These are phyloP conservation scores for Trichoderma atrobrunneum DNA, from an alignment of 2,329 filamentous ascomycete species.

Conservation along the genomic window DNA sequence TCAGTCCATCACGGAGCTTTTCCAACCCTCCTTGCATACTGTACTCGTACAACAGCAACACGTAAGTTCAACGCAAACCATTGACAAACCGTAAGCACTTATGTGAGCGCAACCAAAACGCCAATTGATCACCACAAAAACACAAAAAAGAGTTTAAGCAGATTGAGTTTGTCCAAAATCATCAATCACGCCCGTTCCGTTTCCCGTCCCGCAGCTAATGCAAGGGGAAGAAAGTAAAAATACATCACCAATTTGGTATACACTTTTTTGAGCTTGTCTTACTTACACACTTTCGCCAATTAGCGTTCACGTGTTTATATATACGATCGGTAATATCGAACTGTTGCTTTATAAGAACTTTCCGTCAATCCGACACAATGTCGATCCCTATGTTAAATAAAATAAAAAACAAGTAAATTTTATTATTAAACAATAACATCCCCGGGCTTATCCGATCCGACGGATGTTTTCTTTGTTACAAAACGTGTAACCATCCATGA, in stretches of 20 bases:
- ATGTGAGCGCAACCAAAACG: background rate
- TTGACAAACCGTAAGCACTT: background rate
- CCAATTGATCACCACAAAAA: background rate
- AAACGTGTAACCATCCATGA: background rate
- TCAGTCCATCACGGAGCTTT: background rate
- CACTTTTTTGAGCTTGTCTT: background rate
- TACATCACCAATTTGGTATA: background rate
- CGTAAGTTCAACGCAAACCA: background rate
- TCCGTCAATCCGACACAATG: background rate
- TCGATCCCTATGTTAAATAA: background rate
- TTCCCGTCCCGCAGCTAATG: background rate
- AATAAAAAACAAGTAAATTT: background rate
- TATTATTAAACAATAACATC: background rate
- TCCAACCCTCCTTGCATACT: background rate
- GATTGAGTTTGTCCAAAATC: background rate
- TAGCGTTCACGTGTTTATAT: background rate
- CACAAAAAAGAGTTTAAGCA: background rate
- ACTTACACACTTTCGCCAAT: background rate
- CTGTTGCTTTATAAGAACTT: background rate
- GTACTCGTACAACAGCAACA: background rate
- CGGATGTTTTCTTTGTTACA: background rate
- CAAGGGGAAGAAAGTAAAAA: background rate
- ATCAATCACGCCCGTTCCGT: background rate
- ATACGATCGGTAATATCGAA: no score
- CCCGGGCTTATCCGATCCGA: background rate